Conservation (phyloP, 305 asterid species). For the Lippia alba region DNA sequence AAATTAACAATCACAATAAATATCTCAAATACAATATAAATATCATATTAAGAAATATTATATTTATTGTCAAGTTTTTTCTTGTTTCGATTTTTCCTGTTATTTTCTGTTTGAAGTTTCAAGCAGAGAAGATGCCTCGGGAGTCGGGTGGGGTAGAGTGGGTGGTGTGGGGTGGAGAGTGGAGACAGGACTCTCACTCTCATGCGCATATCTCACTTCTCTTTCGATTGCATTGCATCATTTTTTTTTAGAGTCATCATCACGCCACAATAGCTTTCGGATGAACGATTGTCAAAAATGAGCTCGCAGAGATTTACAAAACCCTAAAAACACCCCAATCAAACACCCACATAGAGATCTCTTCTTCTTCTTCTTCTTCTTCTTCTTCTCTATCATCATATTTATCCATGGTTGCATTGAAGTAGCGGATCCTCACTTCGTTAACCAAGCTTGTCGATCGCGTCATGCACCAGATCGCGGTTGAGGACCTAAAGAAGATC, state of each 20-base stretch:
- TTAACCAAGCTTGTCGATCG: conserved; percentile 92
- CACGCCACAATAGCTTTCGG: neutral
- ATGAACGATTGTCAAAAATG: conserved; percentile 43
- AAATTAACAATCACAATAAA: too few species aligned
- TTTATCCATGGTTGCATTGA: conserved; percentile 91
- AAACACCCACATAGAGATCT: conserved; percentile 46
- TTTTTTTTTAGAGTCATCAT: neutral
- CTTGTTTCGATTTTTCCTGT: neutral
- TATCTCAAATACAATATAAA: too few species aligned
- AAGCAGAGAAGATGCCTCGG: neutral
- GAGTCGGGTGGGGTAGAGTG: neutral
- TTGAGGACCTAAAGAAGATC: conserved; percentile 88
- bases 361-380: too few species aligned
- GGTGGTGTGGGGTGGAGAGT: neutral
- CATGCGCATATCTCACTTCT: conserved; percentile 40
- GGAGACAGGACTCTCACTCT: neutral
- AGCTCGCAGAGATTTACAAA: conserved; percentile 67
- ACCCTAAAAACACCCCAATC: conserved; percentile 71
- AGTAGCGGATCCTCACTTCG: conserved; percentile 85
- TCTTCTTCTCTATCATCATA: conserved; percentile 82
- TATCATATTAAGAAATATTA: too few species aligned
- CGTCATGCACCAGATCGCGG: conserved; percentile 98
- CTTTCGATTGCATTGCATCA: conserved; percentile 31
- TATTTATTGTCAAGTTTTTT: too few species aligned
- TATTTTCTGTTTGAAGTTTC: neutral